Percentiles rank a stretch among this genome's conserved stretches.
Conservation (phyloP, 139 green algal species). For the Chlamydomonas asymmetrica region DNA sequence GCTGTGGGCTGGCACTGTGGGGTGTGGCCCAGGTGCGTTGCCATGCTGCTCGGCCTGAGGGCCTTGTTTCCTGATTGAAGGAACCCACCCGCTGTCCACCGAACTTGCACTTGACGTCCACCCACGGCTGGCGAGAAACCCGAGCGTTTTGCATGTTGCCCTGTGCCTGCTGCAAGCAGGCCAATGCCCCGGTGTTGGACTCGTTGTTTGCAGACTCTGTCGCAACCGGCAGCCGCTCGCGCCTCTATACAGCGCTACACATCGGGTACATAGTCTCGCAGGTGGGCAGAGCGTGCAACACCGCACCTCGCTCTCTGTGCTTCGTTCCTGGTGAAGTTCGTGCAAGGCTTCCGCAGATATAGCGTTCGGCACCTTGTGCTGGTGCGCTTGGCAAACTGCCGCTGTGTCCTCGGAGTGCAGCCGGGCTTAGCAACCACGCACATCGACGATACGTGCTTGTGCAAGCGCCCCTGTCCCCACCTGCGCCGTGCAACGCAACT, state of each 20-base stretch:
- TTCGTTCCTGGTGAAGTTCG: too few relatives aligned
- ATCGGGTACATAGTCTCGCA: constrained; percentile 25
- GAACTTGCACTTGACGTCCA: not conserved
- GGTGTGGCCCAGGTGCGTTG: constrained; percentile 35
- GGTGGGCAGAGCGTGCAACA: not conserved
- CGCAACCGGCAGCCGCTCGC: constrained; percentile 26
- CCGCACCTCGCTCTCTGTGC: not conserved
- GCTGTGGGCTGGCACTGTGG: constrained; percentile 38
- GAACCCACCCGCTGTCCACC: not conserved
- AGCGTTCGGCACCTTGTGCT: too few relatives aligned
- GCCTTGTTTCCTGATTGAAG: not conserved
- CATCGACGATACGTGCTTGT: too few relatives aligned
- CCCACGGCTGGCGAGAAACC: not conserved
- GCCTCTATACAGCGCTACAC: constrained; percentile 38
- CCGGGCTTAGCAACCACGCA: too few relatives aligned
- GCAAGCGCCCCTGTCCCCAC: too few relatives aligned
- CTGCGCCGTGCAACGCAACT: too few relatives aligned
- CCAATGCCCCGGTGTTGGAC: constrained; percentile 39
- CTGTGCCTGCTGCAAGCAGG: constrained; percentile 15
- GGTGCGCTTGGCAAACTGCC: too few relatives aligned
- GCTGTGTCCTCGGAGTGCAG: too few relatives aligned
- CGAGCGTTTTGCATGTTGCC: not conserved
- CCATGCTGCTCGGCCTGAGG: not conserved
- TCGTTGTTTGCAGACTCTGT: constrained; percentile 47
- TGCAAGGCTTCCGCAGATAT: too few relatives aligned